phyloP scores from a whole-genome alignment of 495 filamentous ascomycete species.

The Glonium stellatum region DNA sequence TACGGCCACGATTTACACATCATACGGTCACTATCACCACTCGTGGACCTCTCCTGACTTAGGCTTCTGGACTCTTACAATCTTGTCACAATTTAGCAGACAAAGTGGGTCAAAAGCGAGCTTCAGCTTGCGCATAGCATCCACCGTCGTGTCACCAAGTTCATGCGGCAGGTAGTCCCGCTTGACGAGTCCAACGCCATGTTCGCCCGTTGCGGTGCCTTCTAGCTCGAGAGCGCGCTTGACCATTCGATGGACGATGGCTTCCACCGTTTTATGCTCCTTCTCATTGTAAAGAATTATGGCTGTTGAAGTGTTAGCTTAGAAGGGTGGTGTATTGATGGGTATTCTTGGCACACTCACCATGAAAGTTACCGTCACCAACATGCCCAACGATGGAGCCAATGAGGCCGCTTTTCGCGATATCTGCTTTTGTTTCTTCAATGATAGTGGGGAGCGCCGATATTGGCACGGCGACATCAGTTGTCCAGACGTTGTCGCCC shows the following conservation, averaged over 20 bases:
- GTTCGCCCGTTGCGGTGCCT: conserved; percentile 77
- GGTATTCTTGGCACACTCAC: conserved; percentile 35
- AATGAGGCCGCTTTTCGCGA: conserved; percentile 57
- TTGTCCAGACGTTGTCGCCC: conserved; percentile 70
- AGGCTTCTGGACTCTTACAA: conserved; percentile 48
- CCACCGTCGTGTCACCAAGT: conserved; percentile 63
- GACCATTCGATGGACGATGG: conserved; percentile 75
- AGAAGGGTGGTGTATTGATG: neutral
- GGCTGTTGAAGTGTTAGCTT: conserved; percentile 36
- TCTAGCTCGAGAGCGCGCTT: conserved; percentile 77
- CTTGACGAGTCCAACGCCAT: conserved; percentile 76
- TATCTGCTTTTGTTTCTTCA: conserved; percentile 68
- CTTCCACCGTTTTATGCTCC: conserved; percentile 57
- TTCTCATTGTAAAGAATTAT: conserved; percentile 65
- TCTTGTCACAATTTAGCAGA: conserved; percentile 75
- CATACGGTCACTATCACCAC: conserved; percentile 27
- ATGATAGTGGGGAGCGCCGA: conserved; percentile 65
- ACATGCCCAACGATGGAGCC: conserved; percentile 76
- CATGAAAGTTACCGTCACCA: conserved; percentile 79
- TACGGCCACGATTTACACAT: too few species aligned
- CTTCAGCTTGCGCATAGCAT: conserved; percentile 74
- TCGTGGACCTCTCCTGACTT: conserved; percentile 36
- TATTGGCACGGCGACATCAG: conserved; percentile 77
- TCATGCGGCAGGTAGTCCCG: conserved; percentile 72
- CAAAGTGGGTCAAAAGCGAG: conserved; percentile 68